Base-by-base conservation (phyloP, 2,329 filamentous ascomycete species). In the Venturia pyrina region DNA sequence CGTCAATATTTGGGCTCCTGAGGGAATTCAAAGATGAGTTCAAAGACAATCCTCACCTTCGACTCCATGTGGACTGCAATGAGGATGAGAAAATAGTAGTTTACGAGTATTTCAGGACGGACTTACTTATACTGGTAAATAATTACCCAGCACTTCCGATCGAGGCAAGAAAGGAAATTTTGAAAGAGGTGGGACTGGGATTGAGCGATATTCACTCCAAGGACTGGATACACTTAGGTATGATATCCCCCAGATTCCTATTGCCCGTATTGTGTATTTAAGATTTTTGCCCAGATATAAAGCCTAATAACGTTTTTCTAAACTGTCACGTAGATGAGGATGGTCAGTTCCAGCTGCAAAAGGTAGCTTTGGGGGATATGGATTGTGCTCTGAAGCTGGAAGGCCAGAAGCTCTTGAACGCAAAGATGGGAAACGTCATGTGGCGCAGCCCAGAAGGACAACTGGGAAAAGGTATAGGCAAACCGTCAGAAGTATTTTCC, bases 371-470 rank as follows among this genome's bases (percentile, higher is more conserved):
- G 40, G 75, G 75, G 43, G 73, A 78, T 69, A 76, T 77, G 62
- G 74, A 78, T 67, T 69, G 75, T 64, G 70, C 72, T 69, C 74
- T 69, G 66, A 73, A 76, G 68, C 68, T n/a, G 68, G 75, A 68
- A 66, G 67, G 48, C 71, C 70, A 69, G 67, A 71, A 62, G 62
- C 68, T 64, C 68, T 68, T 67, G 66, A 70, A 21, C 65, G 66
- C 72, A 69, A 70, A 71, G 66, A 70, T 77, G 69, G 75, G 75
- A 17, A 77, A 78, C 68, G 72, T 67, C 24, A 78, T 78, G 73
- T 78, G 75, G 75, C 73, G 75, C 70, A 78, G 75, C 70, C 76
- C 72, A 65, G 75, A 78, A 72, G 74, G 71, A 66, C 74, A 77
- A 67, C 74, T 73, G 8, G 73, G 74, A 68, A 72, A 67, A 46